phyloP scores from a whole-genome alignment of 2,329 filamentous ascomycete species.

The Arthroderma sp. region DNA sequence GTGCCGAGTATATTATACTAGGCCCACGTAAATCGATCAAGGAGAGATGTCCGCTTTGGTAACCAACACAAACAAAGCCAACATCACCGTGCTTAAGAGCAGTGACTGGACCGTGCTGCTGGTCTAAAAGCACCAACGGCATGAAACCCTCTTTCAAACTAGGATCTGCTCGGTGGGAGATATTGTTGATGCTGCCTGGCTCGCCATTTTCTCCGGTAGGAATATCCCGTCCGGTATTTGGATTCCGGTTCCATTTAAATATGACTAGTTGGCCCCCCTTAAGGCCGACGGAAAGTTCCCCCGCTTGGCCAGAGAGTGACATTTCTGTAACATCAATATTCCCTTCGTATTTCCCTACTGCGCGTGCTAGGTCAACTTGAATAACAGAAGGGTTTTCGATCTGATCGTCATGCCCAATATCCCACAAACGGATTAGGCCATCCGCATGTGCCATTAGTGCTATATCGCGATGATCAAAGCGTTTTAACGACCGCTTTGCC shows the following conservation, averaged over 20 bases:
- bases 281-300: conserved; percentile 74
- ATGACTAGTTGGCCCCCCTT: conserved; percentile 71
- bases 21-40: conserved; percentile 84
- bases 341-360: conserved; percentile 58
- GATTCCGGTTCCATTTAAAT: conserved; percentile 79
- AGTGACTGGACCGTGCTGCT: conserved; percentile 68
- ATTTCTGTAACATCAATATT: conserved; percentile 66
- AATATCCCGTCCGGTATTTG: conserved; percentile 52
- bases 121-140: conserved; percentile 68
- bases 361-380: conserved; percentile 75
- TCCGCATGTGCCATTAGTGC: conserved; percentile 81
- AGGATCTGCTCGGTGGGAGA: conserved; percentile 59
- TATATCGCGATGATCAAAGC: conserved; percentile 72
- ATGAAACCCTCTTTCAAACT: conserved; percentile 65
- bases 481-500: conserved; percentile 53
- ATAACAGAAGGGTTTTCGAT: conserved; percentile 73
- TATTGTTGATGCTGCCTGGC: conserved; percentile 59
- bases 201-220: conserved; percentile 40
- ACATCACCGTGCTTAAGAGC: conserved; percentile 78
- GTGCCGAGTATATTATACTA: conserved; percentile 62
- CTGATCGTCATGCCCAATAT: conserved; percentile 80
- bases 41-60: conserved; percentile 64
- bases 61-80: conserved; percentile 79
- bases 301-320: conserved; percentile 65
- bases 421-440: conserved; percentile 84